Evolutionary conservation across 2,329 filamentous ascomycete species (phyloP).

Genomic region (Aspergillus candidus): DNA sequence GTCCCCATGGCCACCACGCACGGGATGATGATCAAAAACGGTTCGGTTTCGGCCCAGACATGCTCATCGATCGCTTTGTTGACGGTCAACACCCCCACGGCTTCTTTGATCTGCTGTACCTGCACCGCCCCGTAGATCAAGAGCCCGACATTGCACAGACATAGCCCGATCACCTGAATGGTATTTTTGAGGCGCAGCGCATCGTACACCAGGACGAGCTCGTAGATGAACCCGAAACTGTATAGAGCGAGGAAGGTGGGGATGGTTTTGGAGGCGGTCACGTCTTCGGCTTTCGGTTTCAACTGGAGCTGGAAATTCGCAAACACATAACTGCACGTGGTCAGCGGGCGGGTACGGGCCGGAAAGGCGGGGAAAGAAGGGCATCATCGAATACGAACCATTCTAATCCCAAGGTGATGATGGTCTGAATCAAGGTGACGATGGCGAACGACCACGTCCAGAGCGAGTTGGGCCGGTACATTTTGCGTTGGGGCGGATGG

Average conservation of each 20-base stretch:
- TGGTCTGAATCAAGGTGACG: conserved; percentile 67
- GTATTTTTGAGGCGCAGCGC: conserved; percentile 93
- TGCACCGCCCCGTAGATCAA: conserved; percentile 91
- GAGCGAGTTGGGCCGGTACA: conserved; percentile 73
- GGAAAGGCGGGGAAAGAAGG: not conserved
- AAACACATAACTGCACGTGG: conserved; percentile 69
- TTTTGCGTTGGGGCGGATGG: conserved; percentile 37
- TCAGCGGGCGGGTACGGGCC: conserved; percentile 1
- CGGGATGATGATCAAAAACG: conserved; percentile 79
- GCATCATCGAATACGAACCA: conserved; percentile 53
- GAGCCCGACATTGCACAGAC: conserved; percentile 84
- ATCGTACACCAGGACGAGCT: conserved; percentile 85
- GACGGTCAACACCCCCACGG: conserved; percentile 52
- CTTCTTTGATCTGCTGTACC: conserved; percentile 78
- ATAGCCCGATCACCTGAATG: conserved; percentile 94
- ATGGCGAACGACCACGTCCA: conserved; percentile 87
- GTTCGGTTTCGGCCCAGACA: conserved; percentile 65
- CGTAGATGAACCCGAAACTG: conserved; percentile 94
- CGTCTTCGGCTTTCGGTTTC: conserved; percentile 35
- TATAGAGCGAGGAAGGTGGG: conserved; percentile 94
- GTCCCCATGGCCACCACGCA: conserved; percentile 73
- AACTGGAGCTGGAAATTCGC: conserved; percentile 66
- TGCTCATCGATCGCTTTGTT: conserved; percentile 42
- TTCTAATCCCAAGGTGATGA: conserved; percentile 77
- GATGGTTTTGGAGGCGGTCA: conserved; percentile 57